Percentiles rank a stretch among this genome's conserved stretches.
Conservation (phyloP, 441 rosid species). For the Dalechampia spathulata region DNA sequence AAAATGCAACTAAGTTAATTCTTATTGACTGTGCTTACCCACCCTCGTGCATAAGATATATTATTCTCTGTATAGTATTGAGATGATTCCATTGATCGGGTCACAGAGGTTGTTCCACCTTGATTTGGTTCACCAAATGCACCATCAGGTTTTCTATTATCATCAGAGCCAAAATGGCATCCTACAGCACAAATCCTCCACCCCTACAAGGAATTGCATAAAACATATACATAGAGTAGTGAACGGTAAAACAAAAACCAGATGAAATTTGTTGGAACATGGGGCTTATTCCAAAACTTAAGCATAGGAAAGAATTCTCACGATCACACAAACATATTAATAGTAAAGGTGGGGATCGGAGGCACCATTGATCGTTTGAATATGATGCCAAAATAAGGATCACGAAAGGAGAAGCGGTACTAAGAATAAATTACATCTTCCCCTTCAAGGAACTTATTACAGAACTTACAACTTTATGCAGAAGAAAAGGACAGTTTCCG, state of each 20-base stretch:
- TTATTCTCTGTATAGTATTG: constrained; percentile 57
- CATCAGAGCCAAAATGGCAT: constrained; percentile 41
- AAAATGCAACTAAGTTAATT: constrained; percentile 18
- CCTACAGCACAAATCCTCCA: constrained; percentile 55
- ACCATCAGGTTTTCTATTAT: constrained; percentile 51
- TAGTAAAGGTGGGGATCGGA: too few relatives aligned
- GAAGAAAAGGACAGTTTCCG: too few relatives aligned
- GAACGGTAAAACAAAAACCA: not conserved
- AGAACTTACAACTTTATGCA: too few relatives aligned
- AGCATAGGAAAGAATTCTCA: too few relatives aligned
- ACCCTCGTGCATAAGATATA: constrained; percentile 80
- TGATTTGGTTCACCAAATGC: constrained; percentile 39
- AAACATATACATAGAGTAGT: not conserved
- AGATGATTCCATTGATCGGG: constrained; percentile 88
- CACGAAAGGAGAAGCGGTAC: too few relatives aligned
- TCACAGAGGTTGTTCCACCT: constrained; percentile 40
- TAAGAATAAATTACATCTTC: too few relatives aligned
- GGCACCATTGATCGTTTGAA: too few relatives aligned
- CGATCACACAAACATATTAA: too few relatives aligned
- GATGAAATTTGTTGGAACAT: too few relatives aligned
- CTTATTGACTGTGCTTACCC: constrained; percentile 67
- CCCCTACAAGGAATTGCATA: constrained; percentile 39
- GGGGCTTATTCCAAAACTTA: too few relatives aligned
- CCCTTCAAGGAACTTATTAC: too few relatives aligned
- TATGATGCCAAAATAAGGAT: too few relatives aligned